Evolutionary conservation across 345 rosid species (phyloP).

Genomic region (Murraya paniculata): DNA sequence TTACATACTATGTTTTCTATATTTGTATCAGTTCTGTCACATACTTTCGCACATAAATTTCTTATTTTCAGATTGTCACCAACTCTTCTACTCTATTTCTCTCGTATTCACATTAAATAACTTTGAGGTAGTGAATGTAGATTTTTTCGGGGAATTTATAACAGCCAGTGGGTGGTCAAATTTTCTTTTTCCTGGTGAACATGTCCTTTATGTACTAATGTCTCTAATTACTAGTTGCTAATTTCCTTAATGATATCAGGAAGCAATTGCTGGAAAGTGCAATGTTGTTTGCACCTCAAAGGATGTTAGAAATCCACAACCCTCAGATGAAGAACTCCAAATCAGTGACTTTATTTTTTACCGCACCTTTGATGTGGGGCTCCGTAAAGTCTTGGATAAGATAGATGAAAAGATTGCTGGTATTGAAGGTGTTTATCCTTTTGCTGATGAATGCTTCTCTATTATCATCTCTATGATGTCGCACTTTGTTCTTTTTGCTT

Average conservation of each 20-base stretch:
- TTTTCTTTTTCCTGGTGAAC: neutral
- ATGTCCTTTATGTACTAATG: neutral
- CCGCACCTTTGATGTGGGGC: slow-evolving; percentile 77
- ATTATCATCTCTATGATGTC: neutral
- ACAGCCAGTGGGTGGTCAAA: neutral
- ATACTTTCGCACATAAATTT: neutral
- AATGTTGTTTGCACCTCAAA: slow-evolving; percentile 75
- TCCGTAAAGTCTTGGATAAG: slow-evolving; percentile 32
- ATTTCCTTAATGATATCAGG: slow-evolving; percentile 41
- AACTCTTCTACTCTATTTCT: neutral
- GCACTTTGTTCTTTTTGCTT: slow-evolving; percentile 6
- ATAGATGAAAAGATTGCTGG: slow-evolving; percentile 66
- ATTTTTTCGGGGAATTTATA: neutral
- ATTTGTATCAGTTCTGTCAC: neutral
- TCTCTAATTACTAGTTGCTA: neutral
- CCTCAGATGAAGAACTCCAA: slow-evolving; percentile 49
- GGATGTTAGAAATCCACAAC: slow-evolving; percentile 68
- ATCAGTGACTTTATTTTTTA: slow-evolving; percentile 59
- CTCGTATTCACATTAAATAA: neutral
- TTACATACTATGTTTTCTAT: neutral
- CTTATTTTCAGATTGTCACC: neutral
- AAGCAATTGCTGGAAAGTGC: slow-evolving; percentile 88
- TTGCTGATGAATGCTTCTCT: slow-evolving; percentile 3
- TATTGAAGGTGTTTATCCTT: slow-evolving; percentile 53
- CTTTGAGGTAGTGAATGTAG: neutral